phyloP scores from a whole-genome alignment of 140 eudicot species.

The Oenanthe javanica region DNA sequence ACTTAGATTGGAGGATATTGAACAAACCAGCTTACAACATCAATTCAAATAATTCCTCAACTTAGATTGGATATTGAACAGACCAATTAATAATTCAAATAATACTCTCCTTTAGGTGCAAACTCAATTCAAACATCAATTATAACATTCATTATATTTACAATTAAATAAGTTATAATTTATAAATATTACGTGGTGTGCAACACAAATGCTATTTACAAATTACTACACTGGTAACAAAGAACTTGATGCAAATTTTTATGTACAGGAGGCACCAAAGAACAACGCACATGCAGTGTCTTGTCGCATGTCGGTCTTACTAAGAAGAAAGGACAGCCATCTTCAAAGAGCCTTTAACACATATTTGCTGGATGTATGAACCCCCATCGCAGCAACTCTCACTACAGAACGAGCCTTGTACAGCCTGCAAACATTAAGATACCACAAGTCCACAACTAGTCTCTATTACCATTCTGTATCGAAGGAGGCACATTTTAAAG shows the following conservation, averaged over 20 bases:
- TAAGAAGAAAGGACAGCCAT: neutral
- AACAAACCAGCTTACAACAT: neutral
- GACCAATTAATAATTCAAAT: too few relatives aligned
- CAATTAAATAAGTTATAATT: neutral
- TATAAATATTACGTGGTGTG: neutral
- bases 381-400: constrained; percentile 65
- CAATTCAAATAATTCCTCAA: neutral
- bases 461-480: too few relatives aligned
- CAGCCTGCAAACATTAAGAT: constrained; percentile 48
- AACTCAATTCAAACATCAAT: neutral
- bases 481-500: too few relatives aligned
- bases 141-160: neutral
- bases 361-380: constrained; percentile 60
- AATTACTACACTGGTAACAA: neutral
- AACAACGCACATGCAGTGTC: neutral
- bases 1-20: too few relatives aligned
- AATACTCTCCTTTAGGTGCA: neutral
- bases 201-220: constrained; percentile 17
- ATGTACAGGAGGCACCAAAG: constrained; percentile 10
- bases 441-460: neutral
- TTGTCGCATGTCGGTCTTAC: neutral
- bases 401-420: constrained; percentile 71
- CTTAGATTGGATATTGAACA: neutral
- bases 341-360: constrained; percentile 56
- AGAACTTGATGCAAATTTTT: neutral